Conservation (phyloP, 805 yeast species). For the Schwanniomyces occidentalis region DNA sequence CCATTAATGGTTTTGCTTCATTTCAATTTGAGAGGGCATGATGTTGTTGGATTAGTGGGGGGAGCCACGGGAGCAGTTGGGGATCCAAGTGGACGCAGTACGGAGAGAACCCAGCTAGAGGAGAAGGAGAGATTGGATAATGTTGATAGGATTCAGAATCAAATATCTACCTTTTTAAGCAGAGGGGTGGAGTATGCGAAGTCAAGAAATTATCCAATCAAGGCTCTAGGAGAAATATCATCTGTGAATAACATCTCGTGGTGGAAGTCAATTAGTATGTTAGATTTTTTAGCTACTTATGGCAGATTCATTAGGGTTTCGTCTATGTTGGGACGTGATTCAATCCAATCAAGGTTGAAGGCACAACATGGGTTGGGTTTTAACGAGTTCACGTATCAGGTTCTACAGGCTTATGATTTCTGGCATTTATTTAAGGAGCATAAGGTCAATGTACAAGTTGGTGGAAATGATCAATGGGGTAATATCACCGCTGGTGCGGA, state of each 20-base stretch:
- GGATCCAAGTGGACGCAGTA: slow-evolving; percentile 89
- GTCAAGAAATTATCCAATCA: slow-evolving; percentile 42
- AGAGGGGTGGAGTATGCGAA: slow-evolving; percentile 65
- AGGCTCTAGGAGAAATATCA: slow-evolving; percentile 37
- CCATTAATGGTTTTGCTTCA: slow-evolving; percentile 86
- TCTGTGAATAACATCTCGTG: slow-evolving; percentile 71
- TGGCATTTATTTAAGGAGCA: slow-evolving; percentile 68
- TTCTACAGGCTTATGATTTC: slow-evolving; percentile 91
- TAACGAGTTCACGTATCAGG: slow-evolving; percentile 91
- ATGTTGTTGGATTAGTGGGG: slow-evolving; percentile 80
- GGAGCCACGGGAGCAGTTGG: slow-evolving; percentile 97
- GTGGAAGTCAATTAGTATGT: slow-evolving; percentile 80
- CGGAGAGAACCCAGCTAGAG: slow-evolving; percentile 70
- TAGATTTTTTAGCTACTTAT: slow-evolving; percentile 72
- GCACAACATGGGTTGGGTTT: slow-evolving; percentile 82
- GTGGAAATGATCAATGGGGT: slow-evolving; percentile 99
- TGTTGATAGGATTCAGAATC: slow-evolving; percentile 57
- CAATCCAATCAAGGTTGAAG: slow-evolving; percentile 71
- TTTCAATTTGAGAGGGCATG: slow-evolving; percentile 81
- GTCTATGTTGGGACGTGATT: slow-evolving; percentile 87
- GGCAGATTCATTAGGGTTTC: slow-evolving; percentile 81
- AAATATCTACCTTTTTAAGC: slow-evolving; percentile 59
- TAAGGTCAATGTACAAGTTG: slow-evolving; percentile 74
- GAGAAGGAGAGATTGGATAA: slow-evolving; percentile 53
- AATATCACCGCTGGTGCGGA: slow-evolving; percentile 96